Base-by-base conservation (phyloP, 1,284 basidiomycete genomes). In the Leccinum laetum region DNA sequence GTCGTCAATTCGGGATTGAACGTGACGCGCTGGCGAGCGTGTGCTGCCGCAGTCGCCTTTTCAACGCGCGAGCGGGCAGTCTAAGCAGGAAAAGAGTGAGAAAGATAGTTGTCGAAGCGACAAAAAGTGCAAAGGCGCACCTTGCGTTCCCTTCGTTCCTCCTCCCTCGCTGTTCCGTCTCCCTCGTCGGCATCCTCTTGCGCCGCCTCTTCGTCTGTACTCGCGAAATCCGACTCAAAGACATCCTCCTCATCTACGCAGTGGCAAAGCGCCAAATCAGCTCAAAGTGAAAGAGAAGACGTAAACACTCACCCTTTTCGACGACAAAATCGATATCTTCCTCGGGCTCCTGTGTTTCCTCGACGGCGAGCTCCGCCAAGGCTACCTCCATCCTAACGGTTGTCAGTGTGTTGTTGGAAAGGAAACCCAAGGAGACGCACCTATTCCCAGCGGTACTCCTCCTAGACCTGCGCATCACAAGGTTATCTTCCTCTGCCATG, bases 141-240 rank as follows among this genome's bases (percentile, higher is more conserved):
- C 81, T 85, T 88, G 69, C 81, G 83, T 55, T 78, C 82, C 62
- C 75, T 80, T 70, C 78, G 83, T 60, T 92, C 90, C 70, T 92
- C 90, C n/a, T 88, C 84, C 35, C 79, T 74, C 4, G 85, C 79
- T 44, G 79, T 79, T 58, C 78, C 82, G 71, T 93, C 92, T 0
- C 80, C 88, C 2, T 80, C 81, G 24, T 85, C 84, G 8, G 78
- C 74, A 5, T 85, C 84, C 32, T 84, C 84, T 60, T 84, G 82
- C 1, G 72, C 79, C 37, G 82, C 85, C 68, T 92, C 92, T 64
- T 91, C 89, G 62, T 93, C 93, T 1, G 91, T 94, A 67, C 90
- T 92, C 66, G 87, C 88, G 70, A 94, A 94, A 73, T 94, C 93
- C 14, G 89, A 91, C 67, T 84, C 91, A 68, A 92, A 92, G 9